phyloP scores from a whole-genome alignment of 2,329 filamentous ascomycete species.

The Aspergillus sp. region DNA sequence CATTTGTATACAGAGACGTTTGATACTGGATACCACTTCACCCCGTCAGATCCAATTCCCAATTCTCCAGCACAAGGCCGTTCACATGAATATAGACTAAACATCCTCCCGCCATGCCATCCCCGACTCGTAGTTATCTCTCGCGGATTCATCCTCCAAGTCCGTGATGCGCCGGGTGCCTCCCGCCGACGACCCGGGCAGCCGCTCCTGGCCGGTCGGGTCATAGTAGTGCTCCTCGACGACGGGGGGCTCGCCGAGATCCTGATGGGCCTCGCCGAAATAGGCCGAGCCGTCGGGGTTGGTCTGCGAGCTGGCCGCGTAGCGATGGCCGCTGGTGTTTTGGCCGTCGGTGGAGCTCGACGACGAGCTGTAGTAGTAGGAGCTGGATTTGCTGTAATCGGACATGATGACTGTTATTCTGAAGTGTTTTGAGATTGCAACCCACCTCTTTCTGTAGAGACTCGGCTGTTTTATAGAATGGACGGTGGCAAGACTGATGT shows the following conservation, averaged over 20 bases:
- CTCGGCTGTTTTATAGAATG: too few species aligned
- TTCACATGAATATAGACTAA: too few species aligned
- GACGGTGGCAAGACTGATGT: too few species aligned
- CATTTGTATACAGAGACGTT: too few species aligned
- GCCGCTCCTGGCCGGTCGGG: constrained; percentile 28
- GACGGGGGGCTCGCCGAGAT: constrained; percentile 32
- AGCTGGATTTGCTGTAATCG: constrained; percentile 21
- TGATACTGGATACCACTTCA: too few species aligned
- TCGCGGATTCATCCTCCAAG: constrained; percentile 20
- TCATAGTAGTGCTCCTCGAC: constrained; percentile 36
- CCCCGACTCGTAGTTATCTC: not conserved
- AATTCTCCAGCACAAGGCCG: too few species aligned
- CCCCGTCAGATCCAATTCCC: too few species aligned
- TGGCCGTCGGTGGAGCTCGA: constrained; percentile 25
- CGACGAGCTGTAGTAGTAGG: constrained; percentile 33
- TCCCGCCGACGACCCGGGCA: constrained; percentile 13
- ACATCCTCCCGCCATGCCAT: constrained; percentile 8
- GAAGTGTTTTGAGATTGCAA: too few species aligned
- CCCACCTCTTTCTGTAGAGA: too few species aligned
- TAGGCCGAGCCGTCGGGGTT: constrained; percentile 31
- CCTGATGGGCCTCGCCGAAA: constrained; percentile 34
- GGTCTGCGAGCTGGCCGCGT: constrained; percentile 31
- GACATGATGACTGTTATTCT: constrained; percentile 19
- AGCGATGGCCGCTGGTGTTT: constrained; percentile 31
- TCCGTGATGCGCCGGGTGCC: constrained; percentile 29